Conservation (phyloP, 1,284 basidiomycete species). For the Puccinia coronata region DNA sequence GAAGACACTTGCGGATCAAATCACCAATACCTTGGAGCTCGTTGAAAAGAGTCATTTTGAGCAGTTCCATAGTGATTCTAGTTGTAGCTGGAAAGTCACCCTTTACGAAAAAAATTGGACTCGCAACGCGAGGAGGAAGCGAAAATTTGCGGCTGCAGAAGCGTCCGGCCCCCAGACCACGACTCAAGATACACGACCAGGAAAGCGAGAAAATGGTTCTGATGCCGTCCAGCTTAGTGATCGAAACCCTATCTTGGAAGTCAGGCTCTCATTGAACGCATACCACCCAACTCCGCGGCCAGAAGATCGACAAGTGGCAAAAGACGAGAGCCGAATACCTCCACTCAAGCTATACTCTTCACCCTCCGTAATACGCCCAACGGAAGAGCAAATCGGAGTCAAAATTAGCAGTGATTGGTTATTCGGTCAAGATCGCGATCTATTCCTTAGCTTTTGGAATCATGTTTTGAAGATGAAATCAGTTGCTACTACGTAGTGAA, state of each 20-base stretch:
- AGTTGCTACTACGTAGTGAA: neutral
- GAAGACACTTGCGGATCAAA: conserved; percentile 2
- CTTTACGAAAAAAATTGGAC: conserved; percentile 25
- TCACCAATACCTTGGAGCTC: conserved; percentile 10
- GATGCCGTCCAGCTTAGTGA: neutral
- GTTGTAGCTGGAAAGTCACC: neutral
- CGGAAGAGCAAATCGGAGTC: neutral
- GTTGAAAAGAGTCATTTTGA: conserved; percentile 1
- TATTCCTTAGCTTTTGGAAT: conserved; percentile 29
- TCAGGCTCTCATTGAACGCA: neutral
- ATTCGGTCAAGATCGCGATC: conserved; percentile 1
- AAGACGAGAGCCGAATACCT: too few species aligned
- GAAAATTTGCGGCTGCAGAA: conserved; percentile 12
- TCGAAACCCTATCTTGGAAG: neutral
- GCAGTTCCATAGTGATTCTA: neutral
- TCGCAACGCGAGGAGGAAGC: conserved; percentile 15
- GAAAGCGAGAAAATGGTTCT: neutral
- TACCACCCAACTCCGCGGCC: neutral
- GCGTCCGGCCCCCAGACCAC: neutral
- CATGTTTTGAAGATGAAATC: conserved; percentile 14
- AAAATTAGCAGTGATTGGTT: conserved; percentile 13
- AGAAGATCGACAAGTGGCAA: neutral
- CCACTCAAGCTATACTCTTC: neutral
- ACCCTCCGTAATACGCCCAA: neutral
- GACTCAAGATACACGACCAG: neutral